phyloP scores from a whole-genome alignment of 2,329 filamentous ascomycete species.

The Diaporthe sp. region DNA sequence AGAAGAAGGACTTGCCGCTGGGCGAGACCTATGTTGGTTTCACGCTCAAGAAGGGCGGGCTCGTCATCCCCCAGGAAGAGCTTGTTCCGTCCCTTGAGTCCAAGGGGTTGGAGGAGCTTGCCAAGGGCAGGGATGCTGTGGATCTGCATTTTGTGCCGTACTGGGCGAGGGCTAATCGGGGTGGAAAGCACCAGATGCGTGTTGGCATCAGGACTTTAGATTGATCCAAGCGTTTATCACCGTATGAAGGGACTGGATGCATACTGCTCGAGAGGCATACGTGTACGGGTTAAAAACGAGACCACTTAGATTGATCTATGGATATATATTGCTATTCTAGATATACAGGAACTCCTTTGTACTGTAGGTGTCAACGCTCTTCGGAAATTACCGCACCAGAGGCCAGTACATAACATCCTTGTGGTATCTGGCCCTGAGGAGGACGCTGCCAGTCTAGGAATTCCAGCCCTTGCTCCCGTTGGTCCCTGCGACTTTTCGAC shows the following conservation, averaged over 20 bases:
- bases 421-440: background rate
- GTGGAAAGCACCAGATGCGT: conserved; percentile 44
- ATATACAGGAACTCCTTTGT: no score
- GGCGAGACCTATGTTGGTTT: conserved; percentile 43
- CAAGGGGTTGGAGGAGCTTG: conserved; percentile 42
- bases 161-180: conserved; percentile 67
- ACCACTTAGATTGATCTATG: background rate
- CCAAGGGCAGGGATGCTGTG: conserved; percentile 37
- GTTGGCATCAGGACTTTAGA: conserved; percentile 38
- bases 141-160: conserved; percentile 67
- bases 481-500: background rate
- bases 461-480: background rate
- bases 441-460: conserved; percentile 13
- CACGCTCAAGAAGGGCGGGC: conserved; percentile 21
- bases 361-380: background rate
- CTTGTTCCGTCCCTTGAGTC: conserved; percentile 41
- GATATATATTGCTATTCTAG: no score
- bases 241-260: no score
- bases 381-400: background rate
- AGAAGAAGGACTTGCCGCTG: conserved; percentile 46
- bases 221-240: background rate
- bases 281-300: no score
- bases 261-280: no score
- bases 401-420: background rate
- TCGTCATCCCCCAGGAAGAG: conserved; percentile 14